phyloP scores from a whole-genome alignment of 2,329 filamentous ascomycete species.

The Colletotrichum abscissum region DNA sequence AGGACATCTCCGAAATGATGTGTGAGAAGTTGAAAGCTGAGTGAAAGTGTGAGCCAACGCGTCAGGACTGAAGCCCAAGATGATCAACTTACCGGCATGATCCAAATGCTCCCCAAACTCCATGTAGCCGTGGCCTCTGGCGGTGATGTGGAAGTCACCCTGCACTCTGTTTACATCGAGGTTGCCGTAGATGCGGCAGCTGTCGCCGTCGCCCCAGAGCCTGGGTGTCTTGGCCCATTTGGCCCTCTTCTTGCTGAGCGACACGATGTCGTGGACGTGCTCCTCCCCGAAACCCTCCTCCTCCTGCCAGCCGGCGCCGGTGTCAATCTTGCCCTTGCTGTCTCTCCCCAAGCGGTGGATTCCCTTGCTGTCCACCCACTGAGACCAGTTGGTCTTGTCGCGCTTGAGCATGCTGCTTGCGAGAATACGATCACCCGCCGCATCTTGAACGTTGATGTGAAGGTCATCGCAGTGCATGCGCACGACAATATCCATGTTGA shows the following conservation, averaged over 20 bases:
- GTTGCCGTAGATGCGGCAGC: conserved; percentile 90
- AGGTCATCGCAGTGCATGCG: conserved; percentile 88
- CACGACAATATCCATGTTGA: conserved; percentile 95
- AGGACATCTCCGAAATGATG: conserved; percentile 94
- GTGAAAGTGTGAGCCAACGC: not conserved
- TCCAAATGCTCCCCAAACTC: conserved; percentile 84
- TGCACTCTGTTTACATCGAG: conserved; percentile 96
- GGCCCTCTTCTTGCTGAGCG: conserved; percentile 70
- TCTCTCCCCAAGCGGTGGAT: conserved; percentile 71
- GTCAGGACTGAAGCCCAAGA: not conserved
- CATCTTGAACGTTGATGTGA: conserved; percentile 98
- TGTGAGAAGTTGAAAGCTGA: conserved; percentile 97
- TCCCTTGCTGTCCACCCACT: conserved; percentile 82
- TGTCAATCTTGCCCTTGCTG: conserved; percentile 63
- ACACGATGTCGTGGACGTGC: conserved; percentile 92
- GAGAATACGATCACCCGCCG: conserved; percentile 89
- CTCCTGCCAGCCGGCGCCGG: conserved; percentile 70
- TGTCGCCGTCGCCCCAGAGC: conserved; percentile 71
- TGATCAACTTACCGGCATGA: conserved; percentile 72
- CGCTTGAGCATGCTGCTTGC: conserved; percentile 79
- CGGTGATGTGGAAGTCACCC: conserved; percentile 98
- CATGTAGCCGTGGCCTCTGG: conserved; percentile 92
- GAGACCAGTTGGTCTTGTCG: conserved; percentile 82
- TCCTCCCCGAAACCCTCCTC: conserved; percentile 81
- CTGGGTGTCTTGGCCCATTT: conserved; percentile 82